phyloP scores from a whole-genome alignment of 1,284 basidiomycete species.

The Irpex rosettiformis region DNA sequence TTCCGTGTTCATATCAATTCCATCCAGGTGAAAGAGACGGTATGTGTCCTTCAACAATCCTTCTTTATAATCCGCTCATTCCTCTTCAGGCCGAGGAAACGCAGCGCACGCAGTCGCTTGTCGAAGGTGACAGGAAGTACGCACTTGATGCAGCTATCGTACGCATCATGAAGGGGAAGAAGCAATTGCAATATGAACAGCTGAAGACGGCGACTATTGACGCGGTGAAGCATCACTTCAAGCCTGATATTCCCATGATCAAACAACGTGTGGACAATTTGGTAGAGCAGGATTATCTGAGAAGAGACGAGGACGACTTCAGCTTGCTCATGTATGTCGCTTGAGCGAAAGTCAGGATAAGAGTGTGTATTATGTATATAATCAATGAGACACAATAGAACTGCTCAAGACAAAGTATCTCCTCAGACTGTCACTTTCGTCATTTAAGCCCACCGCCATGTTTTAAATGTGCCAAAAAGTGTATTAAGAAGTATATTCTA shows the following conservation, averaged over 20 bases:
- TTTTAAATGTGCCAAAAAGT: too few relatives aligned
- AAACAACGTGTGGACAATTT: slow-evolving; percentile 81
- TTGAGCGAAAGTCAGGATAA: slow-evolving; percentile 27
- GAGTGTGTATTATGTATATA: too few relatives aligned
- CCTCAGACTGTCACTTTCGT: too few relatives aligned
- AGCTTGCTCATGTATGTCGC: slow-evolving; percentile 79
- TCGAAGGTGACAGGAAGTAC: slow-evolving; percentile 84
- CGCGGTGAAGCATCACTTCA: slow-evolving; percentile 74
- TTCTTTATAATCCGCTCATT: slow-evolving; percentile 1
- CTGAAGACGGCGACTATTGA: slow-evolving; percentile 78
- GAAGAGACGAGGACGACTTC: slow-evolving; percentile 68
- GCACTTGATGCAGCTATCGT: slow-evolving; percentile 93
- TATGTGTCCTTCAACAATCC: slow-evolving; percentile 33
- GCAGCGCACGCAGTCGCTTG: slow-evolving; percentile 76
- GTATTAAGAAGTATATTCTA: too few relatives aligned
- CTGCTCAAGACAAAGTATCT: too few relatives aligned
- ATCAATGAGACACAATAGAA: too few relatives aligned
- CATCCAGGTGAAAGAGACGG: slow-evolving; percentile 91
- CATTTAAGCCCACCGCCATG: too few relatives aligned
- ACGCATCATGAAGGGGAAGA: slow-evolving; percentile 90
- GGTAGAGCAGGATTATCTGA: slow-evolving; percentile 86
- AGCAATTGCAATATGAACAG: slow-evolving; percentile 75
- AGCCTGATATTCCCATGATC: slow-evolving; percentile 71
- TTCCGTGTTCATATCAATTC: slow-evolving; percentile 92
- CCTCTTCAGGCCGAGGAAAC: slow-evolving; percentile 76